Base-by-base conservation (phyloP, 768 basidiomycete genomes). In the Tephrocybe sp. region DNA sequence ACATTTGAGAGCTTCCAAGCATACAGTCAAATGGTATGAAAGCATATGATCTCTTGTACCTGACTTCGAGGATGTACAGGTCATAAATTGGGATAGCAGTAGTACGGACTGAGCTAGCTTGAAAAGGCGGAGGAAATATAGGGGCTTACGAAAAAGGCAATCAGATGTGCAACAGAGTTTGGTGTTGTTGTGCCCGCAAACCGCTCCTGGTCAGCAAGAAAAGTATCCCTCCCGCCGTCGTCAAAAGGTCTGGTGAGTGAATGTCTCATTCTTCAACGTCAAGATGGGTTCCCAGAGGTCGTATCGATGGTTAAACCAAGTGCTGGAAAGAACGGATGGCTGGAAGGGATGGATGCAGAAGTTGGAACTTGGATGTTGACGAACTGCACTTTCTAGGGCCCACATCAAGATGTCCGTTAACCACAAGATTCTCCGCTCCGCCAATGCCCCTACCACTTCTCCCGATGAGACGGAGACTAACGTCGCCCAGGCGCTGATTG, bases 401-500 rank as follows among this genome's bases (percentile, higher is more conserved):
- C 60, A 49, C 63, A 56, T 69, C 72, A 79, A 78, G 67, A 91
- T 91, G 88, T 90, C 89, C 67, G 77, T 83, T 61, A 77, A 78
- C 60, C 64, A 63, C 80, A 98, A 99, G 82, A 95, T 99, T 68
- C 77, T 86, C 64, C 91, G 97, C 64, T 91, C 92, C 60, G 97
- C 97, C 68, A 98, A 98, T 67, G 96, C 97, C 50, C 95, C 96
- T 55, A 80, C 74, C 55, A 87, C 89, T 19, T 63, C 91, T 55
- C 93, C 96, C 54, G 89, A 93, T 71, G 94, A 94, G 71, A 90
- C 85, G 32, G 96, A 98, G 76, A 85, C 78, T 58, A 83, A 72
- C 63, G 88, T 99, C 68, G 96, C 92, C 44, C 96, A 98, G 76
- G 94, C 97, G 46, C 78, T 99, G 61, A 72, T 98, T 63, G 97